Evolutionary conservation across 1,284 basidiomycete genomes (phyloP).

Genomic region (Vanrija sp.): DNA sequence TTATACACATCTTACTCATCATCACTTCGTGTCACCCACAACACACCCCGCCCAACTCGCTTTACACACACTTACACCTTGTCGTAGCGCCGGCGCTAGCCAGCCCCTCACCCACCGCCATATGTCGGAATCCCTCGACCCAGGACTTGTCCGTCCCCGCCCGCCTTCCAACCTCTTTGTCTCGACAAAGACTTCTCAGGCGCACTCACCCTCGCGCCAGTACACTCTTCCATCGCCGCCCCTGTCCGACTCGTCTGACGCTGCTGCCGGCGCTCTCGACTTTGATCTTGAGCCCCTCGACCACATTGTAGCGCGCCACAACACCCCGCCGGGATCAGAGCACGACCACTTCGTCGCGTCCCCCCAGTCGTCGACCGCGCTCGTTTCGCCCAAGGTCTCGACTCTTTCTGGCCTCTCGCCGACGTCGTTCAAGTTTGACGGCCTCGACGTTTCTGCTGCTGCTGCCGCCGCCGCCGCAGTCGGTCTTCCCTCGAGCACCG

Average conservation of each 20-base stretch:
- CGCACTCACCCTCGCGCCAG: too few relatives aligned
- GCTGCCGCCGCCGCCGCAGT: background rate
- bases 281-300: slow-evolving; percentile 28
- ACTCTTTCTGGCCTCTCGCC: slow-evolving; percentile 6
- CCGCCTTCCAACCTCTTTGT: too few relatives aligned
- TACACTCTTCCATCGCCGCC: slow-evolving; percentile 30
- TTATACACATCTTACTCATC: too few relatives aligned
- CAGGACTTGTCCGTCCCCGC: too few relatives aligned
- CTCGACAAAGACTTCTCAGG: too few relatives aligned
- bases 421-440: slow-evolving; percentile 8
- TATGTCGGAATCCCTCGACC: too few relatives aligned
- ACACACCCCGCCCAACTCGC: too few relatives aligned
- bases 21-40: too few relatives aligned
- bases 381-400: slow-evolving; percentile 32
- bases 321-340: slow-evolving; percentile 3
- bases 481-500: background rate
- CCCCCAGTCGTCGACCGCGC: slow-evolving; percentile 21
- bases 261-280: slow-evolving; percentile 12
- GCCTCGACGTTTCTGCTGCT: background rate
- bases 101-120: too few relatives aligned
- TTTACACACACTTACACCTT: too few relatives aligned
- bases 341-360: slow-evolving; percentile 15
- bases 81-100: too few relatives aligned
- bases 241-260: slow-evolving; percentile 24
- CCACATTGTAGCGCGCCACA: slow-evolving; percentile 4